Percentiles rank a stretch among this genome's conserved stretches.
Conservation (phyloP, 75 land plant species). For the Picea sitchensis region DNA sequence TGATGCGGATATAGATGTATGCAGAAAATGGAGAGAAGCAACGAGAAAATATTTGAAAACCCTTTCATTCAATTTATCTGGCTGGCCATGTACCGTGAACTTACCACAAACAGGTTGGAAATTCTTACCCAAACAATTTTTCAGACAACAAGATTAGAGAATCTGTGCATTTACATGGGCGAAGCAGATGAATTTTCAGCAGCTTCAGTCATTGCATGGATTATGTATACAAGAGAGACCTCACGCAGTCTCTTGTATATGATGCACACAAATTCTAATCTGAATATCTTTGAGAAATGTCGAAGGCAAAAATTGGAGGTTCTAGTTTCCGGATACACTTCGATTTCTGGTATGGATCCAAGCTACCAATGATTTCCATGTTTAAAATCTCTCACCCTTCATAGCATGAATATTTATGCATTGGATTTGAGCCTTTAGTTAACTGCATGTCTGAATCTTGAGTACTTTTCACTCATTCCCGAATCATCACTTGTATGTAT, state of each 20-base stretch:
- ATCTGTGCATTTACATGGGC: slow-evolving; percentile 60
- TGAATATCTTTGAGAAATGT: slow-evolving; percentile 71
- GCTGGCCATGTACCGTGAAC: slow-evolving; percentile 59
- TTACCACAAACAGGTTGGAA: slow-evolving; percentile 52
- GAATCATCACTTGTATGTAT: no score
- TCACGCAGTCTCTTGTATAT: slow-evolving; percentile 47
- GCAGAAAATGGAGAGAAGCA: slow-evolving; percentile 68
- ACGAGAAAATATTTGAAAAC: slow-evolving; percentile 51
- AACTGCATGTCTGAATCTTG: slow-evolving; percentile 68
- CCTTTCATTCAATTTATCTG: slow-evolving; percentile 10
- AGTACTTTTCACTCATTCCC: slow-evolving; percentile 38
- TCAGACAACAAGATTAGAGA: slow-evolving; percentile 61
- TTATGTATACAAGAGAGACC: slow-evolving; percentile 71
- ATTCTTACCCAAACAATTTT: slow-evolving; percentile 76
- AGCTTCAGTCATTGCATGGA: slow-evolving; percentile 81
- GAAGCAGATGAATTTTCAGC: slow-evolving; percentile 28
- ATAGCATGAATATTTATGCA: slow-evolving; percentile 60
- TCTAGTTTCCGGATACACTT: no score
- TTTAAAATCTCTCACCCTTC: slow-evolving; percentile 15
- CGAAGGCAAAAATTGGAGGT: slow-evolving; percentile 53
- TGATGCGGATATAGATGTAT: no score
- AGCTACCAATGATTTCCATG: no score
- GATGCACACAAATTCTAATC: slow-evolving; percentile 49
- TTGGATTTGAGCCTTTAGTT: slow-evolving; percentile 70
- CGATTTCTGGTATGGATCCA: no score